Conservation (phyloP, 768 basidiomycete species). For the Clitopilus passeckerianus region DNA sequence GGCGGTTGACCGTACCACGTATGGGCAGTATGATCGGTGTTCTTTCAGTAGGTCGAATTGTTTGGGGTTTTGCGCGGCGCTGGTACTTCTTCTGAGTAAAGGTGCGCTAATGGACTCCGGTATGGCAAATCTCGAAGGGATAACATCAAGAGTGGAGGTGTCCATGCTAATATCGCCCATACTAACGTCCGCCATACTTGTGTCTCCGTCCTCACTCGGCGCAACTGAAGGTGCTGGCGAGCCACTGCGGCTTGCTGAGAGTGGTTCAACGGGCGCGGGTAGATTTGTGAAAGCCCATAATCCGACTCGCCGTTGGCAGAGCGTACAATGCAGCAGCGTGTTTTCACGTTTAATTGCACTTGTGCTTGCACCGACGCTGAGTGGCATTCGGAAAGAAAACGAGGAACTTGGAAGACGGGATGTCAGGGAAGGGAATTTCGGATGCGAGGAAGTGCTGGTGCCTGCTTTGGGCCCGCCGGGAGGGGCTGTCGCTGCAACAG, state of each 20-base stretch:
- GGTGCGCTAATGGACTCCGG: constrained; percentile 22
- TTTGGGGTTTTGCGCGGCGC: not conserved
- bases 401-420: constrained; percentile 13
- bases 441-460: constrained; percentile 1
- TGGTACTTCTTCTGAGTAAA: constrained; percentile 34
- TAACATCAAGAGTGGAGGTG: constrained; percentile 4
- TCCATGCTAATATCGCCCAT: constrained; percentile 1
- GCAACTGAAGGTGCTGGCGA: not conserved
- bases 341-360: constrained; percentile 30
- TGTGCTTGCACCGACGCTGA: constrained; percentile 3
- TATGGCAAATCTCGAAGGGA: constrained; percentile 12
- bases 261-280: constrained; percentile 2
- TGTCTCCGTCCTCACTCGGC: not conserved
- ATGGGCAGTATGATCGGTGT: constrained; percentile 85
- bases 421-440: constrained; percentile 11
- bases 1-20: constrained; percentile 63
- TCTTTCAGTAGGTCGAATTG: constrained; percentile 75
- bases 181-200: not conserved
- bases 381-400: constrained; percentile 19
- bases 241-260: not conserved
- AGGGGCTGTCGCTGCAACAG: not conserved
- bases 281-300: constrained; percentile 62
- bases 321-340: constrained; percentile 53
- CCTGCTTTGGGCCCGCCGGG: not conserved
- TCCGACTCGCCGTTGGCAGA: constrained; percentile 78